phyloP scores from a whole-genome alignment of 2,329 filamentous ascomycete genomes.

The Chrysoporthe cubensis region DNA sequence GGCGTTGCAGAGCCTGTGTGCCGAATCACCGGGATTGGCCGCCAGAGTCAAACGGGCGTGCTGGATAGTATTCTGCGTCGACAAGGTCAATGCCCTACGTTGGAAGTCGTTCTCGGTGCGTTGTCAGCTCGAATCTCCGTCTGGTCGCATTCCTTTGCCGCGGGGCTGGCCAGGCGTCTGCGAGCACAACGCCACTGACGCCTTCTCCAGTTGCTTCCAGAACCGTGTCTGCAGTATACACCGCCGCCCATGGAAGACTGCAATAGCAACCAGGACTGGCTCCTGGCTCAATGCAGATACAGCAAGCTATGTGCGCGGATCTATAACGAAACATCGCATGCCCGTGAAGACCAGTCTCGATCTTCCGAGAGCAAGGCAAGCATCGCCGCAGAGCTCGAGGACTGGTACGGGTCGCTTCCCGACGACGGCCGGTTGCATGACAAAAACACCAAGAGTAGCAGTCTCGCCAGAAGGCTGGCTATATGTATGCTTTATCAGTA shows the following conservation, averaged over 20 bases:
- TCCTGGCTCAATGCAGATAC: background rate
- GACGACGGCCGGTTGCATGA: background rate
- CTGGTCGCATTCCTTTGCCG: background rate
- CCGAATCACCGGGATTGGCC: background rate
- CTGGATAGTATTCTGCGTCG: background rate
- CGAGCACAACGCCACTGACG: background rate
- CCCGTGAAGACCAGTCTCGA: background rate
- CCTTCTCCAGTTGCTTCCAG: background rate
- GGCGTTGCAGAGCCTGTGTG: background rate
- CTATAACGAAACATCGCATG: background rate
- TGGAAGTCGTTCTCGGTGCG: background rate
- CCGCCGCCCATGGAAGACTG: background rate
- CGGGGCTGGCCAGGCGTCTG: background rate
- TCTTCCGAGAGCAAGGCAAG: background rate
- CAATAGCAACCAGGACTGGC: background rate
- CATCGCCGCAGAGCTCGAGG: background rate
- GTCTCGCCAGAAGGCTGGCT: background rate
- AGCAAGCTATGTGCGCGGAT: background rate
- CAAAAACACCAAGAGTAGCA: background rate
- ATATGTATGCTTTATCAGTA: background rate
- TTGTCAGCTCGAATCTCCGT: background rate
- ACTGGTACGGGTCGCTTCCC: background rate
- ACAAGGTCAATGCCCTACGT: background rate
- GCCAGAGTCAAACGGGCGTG: background rate
- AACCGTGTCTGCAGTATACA: background rate